These are phyloP conservation scores for Hibiscus trionum DNA, from an alignment of 345 rosid genomes.

Conservation along the genomic window DNA sequence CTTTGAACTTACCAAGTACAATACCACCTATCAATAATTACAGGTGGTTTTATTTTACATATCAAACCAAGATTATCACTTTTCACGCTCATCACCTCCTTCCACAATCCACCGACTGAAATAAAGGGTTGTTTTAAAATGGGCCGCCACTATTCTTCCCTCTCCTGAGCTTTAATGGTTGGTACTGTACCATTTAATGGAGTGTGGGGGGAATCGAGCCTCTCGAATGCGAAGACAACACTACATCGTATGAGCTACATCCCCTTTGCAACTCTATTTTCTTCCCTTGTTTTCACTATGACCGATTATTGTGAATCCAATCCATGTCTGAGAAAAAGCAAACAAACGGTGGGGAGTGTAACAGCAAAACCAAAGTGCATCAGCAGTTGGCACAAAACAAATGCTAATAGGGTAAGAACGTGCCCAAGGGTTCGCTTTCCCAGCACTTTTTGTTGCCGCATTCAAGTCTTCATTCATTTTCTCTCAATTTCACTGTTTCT, in stretches of 20 bases:
- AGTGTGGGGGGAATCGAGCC: constrained; percentile 52
- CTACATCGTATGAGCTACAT: constrained; percentile 6
- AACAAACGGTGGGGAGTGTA: not conserved
- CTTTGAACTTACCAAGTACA: too few relatives aligned
- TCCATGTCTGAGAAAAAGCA: not conserved
- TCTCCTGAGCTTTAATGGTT: not conserved
- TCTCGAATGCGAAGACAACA: too few relatives aligned
- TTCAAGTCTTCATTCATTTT: constrained; percentile 21
- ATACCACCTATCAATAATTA: too few relatives aligned
- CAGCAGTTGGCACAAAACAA: not conserved
- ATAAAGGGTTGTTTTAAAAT: not conserved
- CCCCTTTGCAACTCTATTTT: not conserved
- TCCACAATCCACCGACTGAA: not conserved
- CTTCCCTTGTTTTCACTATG: not conserved
- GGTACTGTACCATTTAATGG: not conserved
- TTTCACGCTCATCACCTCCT: not conserved
- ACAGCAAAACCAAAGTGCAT: not conserved
- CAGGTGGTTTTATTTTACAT: too few relatives aligned
- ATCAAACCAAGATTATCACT: too few relatives aligned
- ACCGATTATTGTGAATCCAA: not conserved
- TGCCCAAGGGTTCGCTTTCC: constrained; percentile 21
- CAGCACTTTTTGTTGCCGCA: constrained; percentile 13
- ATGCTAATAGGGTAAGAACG: constrained; percentile 3
- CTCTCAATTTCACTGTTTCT: not conserved
- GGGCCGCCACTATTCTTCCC: not conserved